Evolutionary conservation across 2,329 filamentous ascomycete genomes (phyloP), one percentile per base, ranked within the genome.

Genomic region (Boeremia lycopersici): DNA sequence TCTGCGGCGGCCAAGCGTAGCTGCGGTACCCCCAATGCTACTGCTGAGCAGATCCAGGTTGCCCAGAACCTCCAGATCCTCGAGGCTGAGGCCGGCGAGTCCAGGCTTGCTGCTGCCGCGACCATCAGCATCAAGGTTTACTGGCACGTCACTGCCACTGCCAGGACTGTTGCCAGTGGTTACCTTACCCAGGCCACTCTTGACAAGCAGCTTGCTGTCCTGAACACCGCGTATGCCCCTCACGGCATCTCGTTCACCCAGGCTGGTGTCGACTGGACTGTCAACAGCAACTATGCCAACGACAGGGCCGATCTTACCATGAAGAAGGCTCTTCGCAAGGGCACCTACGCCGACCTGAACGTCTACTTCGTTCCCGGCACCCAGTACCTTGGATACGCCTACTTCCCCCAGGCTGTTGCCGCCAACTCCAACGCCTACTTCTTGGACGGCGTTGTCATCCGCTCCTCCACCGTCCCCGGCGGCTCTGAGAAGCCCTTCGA

Each of bases 131-230:
- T 76, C 45, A 55, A 67, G 13, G 68, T 69, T 39, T 75, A 72
- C 49, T 72, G 71, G 60, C 72, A 76, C 51, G 68, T 75, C 44
- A 59, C 75, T 34, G 64, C 68, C n/a, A 57, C 56, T 7, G 63
- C 62, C 8, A 59, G 43, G 28, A 33, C 51, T 11, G 54, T 57
- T 46, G 45, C 48, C 17, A 41, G 48, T 17, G 54, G 57, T 6
- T 59, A 53, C 42, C 35, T 60, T 23, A 56, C 59, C 25, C 58
- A 60, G 38, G 48, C 54, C 7, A 36, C 48, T 1, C 46, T 59
- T 11, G 34, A 30, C 41, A 39, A 36, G 38, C 59, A 65, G 46
- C 45, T 58, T 41, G 43, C 19, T 4, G 62, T 60, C 17, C 45
- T 65, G 2, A 61, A 63, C 39, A 28, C 13, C 5, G 53, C 50